Evolutionary conservation across 345 rosid species (phyloP).

Genomic region (Arabis hirsuta): DNA sequence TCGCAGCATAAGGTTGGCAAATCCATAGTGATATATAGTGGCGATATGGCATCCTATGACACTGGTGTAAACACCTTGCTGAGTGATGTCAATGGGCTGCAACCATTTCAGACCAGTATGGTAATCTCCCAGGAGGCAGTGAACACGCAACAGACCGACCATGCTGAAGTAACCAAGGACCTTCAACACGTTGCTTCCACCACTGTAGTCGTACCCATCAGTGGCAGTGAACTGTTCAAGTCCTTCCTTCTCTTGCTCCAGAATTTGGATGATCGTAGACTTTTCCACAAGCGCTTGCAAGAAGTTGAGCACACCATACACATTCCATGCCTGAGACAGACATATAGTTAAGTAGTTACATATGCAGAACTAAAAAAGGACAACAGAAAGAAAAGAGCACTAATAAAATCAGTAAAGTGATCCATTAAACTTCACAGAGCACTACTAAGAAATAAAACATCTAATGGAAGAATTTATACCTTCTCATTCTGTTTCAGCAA

Average conservation of each 20-base stretch:
- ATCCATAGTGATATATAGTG: slow-evolving; percentile 94
- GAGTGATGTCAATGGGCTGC: slow-evolving; percentile 90
- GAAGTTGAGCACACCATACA: slow-evolving; percentile 95
- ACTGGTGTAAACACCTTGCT: slow-evolving; percentile 88
- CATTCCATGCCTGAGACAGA: slow-evolving; percentile 83
- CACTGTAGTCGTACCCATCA: slow-evolving; percentile 94
- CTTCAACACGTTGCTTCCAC: slow-evolving; percentile 97
- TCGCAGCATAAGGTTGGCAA: slow-evolving; percentile 95
- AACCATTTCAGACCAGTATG: slow-evolving; percentile 93
- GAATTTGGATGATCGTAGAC: slow-evolving; percentile 77
- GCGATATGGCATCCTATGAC: slow-evolving; percentile 96
- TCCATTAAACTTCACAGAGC: too few species aligned
- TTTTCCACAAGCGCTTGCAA: slow-evolving; percentile 99
- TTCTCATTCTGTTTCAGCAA: slow-evolving; percentile 78
- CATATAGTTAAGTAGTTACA: too few species aligned
- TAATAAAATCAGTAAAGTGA: too few species aligned
- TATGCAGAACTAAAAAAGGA: too few species aligned
- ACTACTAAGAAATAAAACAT: too few species aligned
- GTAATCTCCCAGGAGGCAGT: slow-evolving; percentile 95
- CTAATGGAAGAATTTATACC: slow-evolving; percentile 42
- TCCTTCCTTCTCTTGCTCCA: slow-evolving; percentile 94
- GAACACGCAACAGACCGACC: slow-evolving; percentile 95
- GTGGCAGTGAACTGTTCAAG: slow-evolving; percentile 92
- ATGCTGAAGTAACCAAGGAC: slow-evolving; percentile 97
- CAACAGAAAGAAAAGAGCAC: too few species aligned